phyloP scores from a whole-genome alignment of 768 basidiomycete species.

The Agaricus sinodeliciosus region DNA sequence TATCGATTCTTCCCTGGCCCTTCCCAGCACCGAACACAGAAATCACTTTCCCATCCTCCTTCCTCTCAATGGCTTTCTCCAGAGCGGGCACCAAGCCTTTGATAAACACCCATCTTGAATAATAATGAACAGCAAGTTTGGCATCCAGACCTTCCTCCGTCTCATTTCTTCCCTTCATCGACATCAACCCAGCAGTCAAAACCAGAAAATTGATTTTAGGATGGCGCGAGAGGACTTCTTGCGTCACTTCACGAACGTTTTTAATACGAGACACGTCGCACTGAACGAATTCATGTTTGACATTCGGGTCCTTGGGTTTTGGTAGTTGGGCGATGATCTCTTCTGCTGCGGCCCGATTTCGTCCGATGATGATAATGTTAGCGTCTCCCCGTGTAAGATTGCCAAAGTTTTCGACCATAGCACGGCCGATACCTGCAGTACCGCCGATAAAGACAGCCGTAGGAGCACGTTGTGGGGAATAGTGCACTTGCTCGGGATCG shows the following conservation, averaged over 20 bases:
- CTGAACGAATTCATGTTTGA: conserved; percentile 34
- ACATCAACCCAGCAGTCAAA: conserved; percentile 36
- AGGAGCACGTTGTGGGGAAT: conserved; percentile 15
- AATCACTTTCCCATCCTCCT: conserved; percentile 44
- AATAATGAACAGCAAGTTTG: conserved; percentile 38
- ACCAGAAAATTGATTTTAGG: conserved; percentile 47
- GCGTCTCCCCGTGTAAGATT: conserved; percentile 35
- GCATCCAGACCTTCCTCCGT: conserved; percentile 27
- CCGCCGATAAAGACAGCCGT: conserved; percentile 33
- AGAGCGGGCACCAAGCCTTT: conserved; percentile 37
- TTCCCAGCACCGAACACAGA: conserved; percentile 30
- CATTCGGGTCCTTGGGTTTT: conserved; percentile 15
- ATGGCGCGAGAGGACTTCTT: conserved; percentile 24
- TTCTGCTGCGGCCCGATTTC: conserved; percentile 41
- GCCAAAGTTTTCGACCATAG: conserved; percentile 37
- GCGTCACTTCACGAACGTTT: conserved; percentile 29
- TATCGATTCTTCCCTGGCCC: conserved; percentile 27
- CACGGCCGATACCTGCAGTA: conserved; percentile 37
- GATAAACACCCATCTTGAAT: conserved; percentile 43
- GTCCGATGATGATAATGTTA: conserved; percentile 43
- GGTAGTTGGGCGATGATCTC: conserved; percentile 32
- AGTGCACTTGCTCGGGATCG: not conserved
- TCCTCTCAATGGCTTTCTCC: conserved; percentile 31
- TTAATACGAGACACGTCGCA: conserved; percentile 40
- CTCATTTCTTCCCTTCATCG: conserved; percentile 28